Conservation (phyloP, 352 stramenopile species). For the Thalassiosira livingstoniorum region DNA sequence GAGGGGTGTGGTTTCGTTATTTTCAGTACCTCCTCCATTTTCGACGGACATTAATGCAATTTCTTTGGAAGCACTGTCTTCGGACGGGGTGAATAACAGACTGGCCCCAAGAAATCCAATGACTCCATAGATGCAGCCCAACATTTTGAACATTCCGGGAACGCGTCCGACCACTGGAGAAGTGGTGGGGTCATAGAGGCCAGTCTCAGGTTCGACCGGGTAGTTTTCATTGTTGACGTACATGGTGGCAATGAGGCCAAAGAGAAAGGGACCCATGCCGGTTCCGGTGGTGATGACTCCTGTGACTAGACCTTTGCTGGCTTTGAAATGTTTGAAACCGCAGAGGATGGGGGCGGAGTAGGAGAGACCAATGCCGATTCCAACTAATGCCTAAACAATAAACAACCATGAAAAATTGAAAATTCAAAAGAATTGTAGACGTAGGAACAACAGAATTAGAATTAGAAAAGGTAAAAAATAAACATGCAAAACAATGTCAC, state of each 20-base stretch:
- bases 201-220: constrained; percentile 37
- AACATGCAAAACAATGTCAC: too few species aligned
- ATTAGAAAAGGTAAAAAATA: too few species aligned
- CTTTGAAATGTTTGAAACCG: constrained; percentile 51
- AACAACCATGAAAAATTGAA: not conserved
- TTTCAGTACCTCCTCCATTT: too few species aligned
- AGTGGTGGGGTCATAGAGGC: constrained; percentile 46
- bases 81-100: constrained; percentile 32
- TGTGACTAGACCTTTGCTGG: constrained; percentile 55
- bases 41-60: constrained; percentile 1
- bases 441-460: too few species aligned
- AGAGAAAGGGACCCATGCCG: constrained; percentile 47
- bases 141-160: constrained; percentile 51
- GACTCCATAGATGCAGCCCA: constrained; percentile 46
- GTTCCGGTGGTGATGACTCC: constrained; percentile 59
- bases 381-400: constrained; percentile 28
- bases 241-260: constrained; percentile 47
- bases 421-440: too few species aligned
- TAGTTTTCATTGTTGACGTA: constrained; percentile 58
- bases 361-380: constrained; percentile 51
- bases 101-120: constrained; percentile 46
- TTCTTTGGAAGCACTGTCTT: constrained; percentile 7
- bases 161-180: constrained; percentile 50
- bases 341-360: constrained; percentile 53
- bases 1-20: constrained; percentile 15